Percentiles rank a stretch among this genome's conserved stretches.
These are phyloP conservation scores for Caryopteris hybrid DNA, from an alignment of 305 asterid genomes.

Conservation along the genomic window DNA sequence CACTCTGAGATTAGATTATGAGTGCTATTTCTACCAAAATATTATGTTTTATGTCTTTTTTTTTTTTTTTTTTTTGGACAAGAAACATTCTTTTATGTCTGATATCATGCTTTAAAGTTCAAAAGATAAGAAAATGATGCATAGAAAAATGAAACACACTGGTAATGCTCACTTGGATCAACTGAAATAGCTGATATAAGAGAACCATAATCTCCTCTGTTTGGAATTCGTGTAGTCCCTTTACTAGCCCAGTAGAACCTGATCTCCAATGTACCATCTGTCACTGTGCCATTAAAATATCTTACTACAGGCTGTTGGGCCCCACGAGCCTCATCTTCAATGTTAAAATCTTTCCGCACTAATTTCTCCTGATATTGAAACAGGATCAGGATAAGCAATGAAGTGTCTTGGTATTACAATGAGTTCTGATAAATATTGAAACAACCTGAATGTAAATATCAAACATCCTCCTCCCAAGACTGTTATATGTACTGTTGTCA, in stretches of 20 bases:
- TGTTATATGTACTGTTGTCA: conserved; percentile 60
- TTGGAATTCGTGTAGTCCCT: conserved; percentile 85
- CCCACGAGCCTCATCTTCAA: conserved; percentile 76
- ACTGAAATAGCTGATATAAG: conserved; percentile 91
- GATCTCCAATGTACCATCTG: conserved; percentile 65
- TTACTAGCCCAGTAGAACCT: conserved; percentile 82
- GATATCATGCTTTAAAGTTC: neutral
- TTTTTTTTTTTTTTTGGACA: no score
- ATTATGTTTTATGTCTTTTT: no score
- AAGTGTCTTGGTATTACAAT: neutral
- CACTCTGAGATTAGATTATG: no score
- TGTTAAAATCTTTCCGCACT: conserved; percentile 57
- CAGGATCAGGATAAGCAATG: conserved; percentile 20
- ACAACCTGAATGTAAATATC: conserved; percentile 85
- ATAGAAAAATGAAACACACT: neutral
- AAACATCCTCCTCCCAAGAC: conserved; percentile 74
- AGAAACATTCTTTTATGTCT: neutral
- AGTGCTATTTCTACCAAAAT: no score
- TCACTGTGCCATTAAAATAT: conserved; percentile 50
- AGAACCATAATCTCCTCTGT: conserved; percentile 80
- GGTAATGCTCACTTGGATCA: conserved; percentile 56
- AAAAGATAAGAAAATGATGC: neutral
- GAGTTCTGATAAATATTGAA: neutral
- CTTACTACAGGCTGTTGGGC: conserved; percentile 51
- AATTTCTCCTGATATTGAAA: conserved; percentile 55